Base-by-base conservation (phyloP, 2,329 filamentous ascomycete genomes). In the Diaporthe eres region DNA sequence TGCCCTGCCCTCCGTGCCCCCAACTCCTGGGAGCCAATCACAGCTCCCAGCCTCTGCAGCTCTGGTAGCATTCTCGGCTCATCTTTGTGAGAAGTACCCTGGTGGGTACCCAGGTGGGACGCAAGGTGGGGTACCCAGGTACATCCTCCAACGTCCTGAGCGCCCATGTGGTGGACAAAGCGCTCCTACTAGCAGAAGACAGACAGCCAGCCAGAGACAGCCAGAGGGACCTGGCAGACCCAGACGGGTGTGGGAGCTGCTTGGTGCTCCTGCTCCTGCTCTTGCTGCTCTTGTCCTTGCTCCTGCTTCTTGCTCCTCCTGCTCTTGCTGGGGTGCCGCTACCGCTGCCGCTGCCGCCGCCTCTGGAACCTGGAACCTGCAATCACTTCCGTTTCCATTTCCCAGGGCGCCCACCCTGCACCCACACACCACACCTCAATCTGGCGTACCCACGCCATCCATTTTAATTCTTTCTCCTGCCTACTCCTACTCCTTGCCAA, bases 321-420 rank as follows among this genome's bases (percentile, higher is more conserved):
- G 67, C 60, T 65, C 42, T 34, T 49, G 28, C 61, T 49, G 15
- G 61, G 42, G 42, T 72, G 42, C 53, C 57, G 28, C 70, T 61
- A 34, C 57, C 42, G 37, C 71, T 70, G 65, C n/a, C 25, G 42
- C 68, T 47, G 53, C 68, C 53, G 39, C 67, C 42, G 67, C n/a
- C 55, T 58, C 68, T 71, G 68, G 71, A 72, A 72, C 71, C 71
- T 72, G 71, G 71, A 63, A 63, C 71, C 57, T 61, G 71, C 71
- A 73, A 55, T 73, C 71, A 73, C 71, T 63, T 73, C 71, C 71
- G 61, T 73, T 73, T 73, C 71, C 71, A 68, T 70, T 74, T 74
- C 73, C 73, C 74, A 72, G 70, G 28, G 55, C 51, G 57, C 68
- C 68, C 63, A 58, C 39, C 74, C 74, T 37, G 58, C 58, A 55